phyloP scores from a whole-genome alignment of 2,329 filamentous ascomycete species.

The Penicillium sp. region DNA sequence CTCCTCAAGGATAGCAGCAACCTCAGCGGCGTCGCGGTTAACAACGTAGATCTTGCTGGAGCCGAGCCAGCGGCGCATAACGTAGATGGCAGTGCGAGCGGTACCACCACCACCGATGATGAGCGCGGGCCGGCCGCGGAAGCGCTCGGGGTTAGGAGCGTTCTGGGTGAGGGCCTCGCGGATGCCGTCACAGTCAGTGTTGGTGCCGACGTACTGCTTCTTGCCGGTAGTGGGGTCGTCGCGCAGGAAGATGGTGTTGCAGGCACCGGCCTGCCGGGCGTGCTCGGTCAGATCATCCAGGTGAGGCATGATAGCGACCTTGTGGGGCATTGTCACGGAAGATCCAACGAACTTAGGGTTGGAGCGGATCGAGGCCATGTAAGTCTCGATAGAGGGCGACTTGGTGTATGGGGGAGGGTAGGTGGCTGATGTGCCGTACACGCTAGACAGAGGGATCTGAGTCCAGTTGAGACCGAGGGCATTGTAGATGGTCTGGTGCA shows the following conservation, averaged over 20 bases:
- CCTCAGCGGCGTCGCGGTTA: slow-evolving; percentile 70
- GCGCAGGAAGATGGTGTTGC: slow-evolving; percentile 74
- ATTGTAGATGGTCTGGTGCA: slow-evolving; percentile 57
- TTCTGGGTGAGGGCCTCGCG: slow-evolving; percentile 69
- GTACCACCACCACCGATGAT: slow-evolving; percentile 78
- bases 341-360: slow-evolving; percentile 56
- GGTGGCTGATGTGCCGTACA: slow-evolving; percentile 28
- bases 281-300: slow-evolving; percentile 73
- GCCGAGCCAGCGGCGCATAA: slow-evolving; percentile 68
- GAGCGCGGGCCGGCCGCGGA: slow-evolving; percentile 61
- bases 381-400: slow-evolving; percentile 37
- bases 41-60: slow-evolving; percentile 72
- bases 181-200: slow-evolving; percentile 79
- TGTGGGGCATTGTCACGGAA: slow-evolving; percentile 81
- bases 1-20: slow-evolving; percentile 65
- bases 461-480: slow-evolving; percentile 53
- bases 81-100: slow-evolving; percentile 75
- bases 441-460: slow-evolving; percentile 48
- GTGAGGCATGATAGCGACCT: slow-evolving; percentile 71
- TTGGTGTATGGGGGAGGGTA: slow-evolving; percentile 36
- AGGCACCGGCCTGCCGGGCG: slow-evolving; percentile 71
- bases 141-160: slow-evolving; percentile 21
- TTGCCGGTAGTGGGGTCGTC: slow-evolving; percentile 41
- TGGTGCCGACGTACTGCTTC: slow-evolving; percentile 67
- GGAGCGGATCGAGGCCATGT: slow-evolving; percentile 34